These are phyloP conservation scores for Apiospora arundinis DNA, from an alignment of 2,329 filamentous ascomycete genomes.

Conservation along the genomic window DNA sequence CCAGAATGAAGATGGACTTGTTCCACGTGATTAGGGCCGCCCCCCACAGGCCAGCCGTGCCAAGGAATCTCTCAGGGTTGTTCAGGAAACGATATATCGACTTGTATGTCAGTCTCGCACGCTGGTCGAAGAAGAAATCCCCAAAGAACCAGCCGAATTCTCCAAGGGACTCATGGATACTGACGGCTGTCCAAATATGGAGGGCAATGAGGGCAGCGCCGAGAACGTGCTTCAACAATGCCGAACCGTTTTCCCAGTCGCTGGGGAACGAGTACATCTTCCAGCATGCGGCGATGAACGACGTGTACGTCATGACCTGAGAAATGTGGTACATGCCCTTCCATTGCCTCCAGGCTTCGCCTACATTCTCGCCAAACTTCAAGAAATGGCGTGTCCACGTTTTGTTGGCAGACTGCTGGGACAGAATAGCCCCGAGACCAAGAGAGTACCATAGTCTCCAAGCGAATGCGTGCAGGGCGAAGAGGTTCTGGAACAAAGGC, in stretches of 20 bases:
- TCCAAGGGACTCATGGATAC: conserved; percentile 93
- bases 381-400: conserved; percentile 97
- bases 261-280: conserved; percentile 92
- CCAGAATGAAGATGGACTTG: conserved; percentile 83
- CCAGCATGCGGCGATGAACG: conserved; percentile 90
- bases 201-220: conserved; percentile 81
- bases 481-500: conserved; percentile 75
- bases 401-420: conserved; percentile 87
- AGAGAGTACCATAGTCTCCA: conserved; percentile 94
- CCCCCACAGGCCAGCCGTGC: conserved; percentile 94
- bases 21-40: conserved; percentile 93
- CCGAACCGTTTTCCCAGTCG: conserved; percentile 87
- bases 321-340: conserved; percentile 94
- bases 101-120: conserved; percentile 88
- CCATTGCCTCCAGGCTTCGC: conserved; percentile 97
- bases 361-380: conserved; percentile 89
- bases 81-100: conserved; percentile 98
- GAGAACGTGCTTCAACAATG: conserved; percentile 84
- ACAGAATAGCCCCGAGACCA: conserved; percentile 84
- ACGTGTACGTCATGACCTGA: conserved; percentile 87
- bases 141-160: conserved; percentile 99
- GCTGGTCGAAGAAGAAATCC: conserved; percentile 95
- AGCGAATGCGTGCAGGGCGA: conserved; percentile 77
- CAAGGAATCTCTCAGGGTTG: conserved; percentile 93
- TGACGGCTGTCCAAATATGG: conserved; percentile 90